Conservation (phyloP, 2,329 filamentous ascomycete species). For the Phyllosticta capitalensis region DNA sequence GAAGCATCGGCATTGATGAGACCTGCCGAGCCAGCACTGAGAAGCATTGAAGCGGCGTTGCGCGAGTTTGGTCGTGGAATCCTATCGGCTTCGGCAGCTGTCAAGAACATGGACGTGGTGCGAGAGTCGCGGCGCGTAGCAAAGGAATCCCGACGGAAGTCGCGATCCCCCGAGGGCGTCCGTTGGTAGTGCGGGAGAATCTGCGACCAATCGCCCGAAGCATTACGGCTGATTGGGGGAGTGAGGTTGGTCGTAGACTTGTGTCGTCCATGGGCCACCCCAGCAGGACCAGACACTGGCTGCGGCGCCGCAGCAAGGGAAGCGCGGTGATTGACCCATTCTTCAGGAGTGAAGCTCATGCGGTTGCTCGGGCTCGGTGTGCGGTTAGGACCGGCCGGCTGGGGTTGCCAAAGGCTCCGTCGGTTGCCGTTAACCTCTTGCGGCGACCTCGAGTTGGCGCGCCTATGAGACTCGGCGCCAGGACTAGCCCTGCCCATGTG, state of each 20-base stretch:
- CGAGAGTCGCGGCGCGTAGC: slow-evolving; percentile 2
- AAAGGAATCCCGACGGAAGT: background rate
- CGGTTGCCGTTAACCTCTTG: slow-evolving; percentile 35
- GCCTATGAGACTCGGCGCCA: slow-evolving; percentile 34
- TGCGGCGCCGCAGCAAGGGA: slow-evolving; percentile 40
- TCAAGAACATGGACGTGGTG: slow-evolving; percentile 4
- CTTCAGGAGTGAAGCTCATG: slow-evolving; percentile 55
- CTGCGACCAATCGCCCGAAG: slow-evolving; percentile 38
- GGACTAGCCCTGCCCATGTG: slow-evolving; percentile 26
- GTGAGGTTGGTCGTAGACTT: slow-evolving; percentile 32
- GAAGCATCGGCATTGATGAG: slow-evolving; percentile 40
- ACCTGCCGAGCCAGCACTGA: slow-evolving; percentile 11
- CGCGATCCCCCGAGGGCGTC: slow-evolving; percentile 1
- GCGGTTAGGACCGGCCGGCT: slow-evolving; percentile 42
- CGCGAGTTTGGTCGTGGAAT: slow-evolving; percentile 44
- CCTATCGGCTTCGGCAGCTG: background rate
- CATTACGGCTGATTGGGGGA: slow-evolving; percentile 33
- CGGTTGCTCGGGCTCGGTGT: slow-evolving; percentile 5
- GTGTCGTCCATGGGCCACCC: slow-evolving; percentile 12
- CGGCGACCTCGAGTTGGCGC: slow-evolving; percentile 24
- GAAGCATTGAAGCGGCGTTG: slow-evolving; percentile 41
- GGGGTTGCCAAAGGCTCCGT: slow-evolving; percentile 72
- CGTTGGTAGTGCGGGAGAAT: slow-evolving; percentile 14
- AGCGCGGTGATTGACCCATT: slow-evolving; percentile 74
- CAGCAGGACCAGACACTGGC: slow-evolving; percentile 29